These are phyloP conservation scores for Eragrostis curvula DNA, from an alignment of 176 grass and related monocot species.

Conservation along the genomic window DNA sequence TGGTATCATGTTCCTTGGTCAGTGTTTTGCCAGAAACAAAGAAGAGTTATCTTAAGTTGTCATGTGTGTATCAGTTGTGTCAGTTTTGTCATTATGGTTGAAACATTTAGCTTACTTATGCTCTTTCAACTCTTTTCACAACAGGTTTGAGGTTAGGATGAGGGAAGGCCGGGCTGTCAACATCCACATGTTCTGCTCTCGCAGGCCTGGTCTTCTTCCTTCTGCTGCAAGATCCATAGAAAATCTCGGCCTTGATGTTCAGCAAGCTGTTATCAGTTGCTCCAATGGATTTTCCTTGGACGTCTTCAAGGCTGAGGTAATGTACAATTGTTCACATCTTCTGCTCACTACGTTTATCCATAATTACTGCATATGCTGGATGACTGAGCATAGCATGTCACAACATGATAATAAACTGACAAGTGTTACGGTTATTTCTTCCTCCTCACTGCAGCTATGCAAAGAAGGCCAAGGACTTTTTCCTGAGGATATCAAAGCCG, in stretches of 20 bases:
- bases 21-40: neutral
- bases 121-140: neutral
- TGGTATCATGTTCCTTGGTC: neutral
- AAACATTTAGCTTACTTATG: slow-evolving; percentile 14
- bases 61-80: neutral
- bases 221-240: slow-evolving; percentile 80
- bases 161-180: slow-evolving; percentile 88
- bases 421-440: neutral
- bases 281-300: slow-evolving; percentile 95
- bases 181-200: slow-evolving; percentile 95
- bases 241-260: slow-evolving; percentile 85
- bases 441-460: slow-evolving; percentile 74
- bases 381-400: neutral
- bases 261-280: slow-evolving; percentile 96
- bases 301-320: slow-evolving; percentile 96
- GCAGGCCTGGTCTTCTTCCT: slow-evolving; percentile 81
- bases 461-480: slow-evolving; percentile 73
- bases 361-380: too few relatives aligned
- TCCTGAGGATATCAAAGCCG: slow-evolving; percentile 92
- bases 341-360: too few relatives aligned
- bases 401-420: slow-evolving; percentile 22
- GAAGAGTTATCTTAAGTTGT: neutral
- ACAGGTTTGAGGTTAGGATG: slow-evolving; percentile 90
- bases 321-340: neutral
- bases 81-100: neutral